Conservation (phyloP, 805 yeast genomes). For the Yamadazyma insecticola region DNA sequence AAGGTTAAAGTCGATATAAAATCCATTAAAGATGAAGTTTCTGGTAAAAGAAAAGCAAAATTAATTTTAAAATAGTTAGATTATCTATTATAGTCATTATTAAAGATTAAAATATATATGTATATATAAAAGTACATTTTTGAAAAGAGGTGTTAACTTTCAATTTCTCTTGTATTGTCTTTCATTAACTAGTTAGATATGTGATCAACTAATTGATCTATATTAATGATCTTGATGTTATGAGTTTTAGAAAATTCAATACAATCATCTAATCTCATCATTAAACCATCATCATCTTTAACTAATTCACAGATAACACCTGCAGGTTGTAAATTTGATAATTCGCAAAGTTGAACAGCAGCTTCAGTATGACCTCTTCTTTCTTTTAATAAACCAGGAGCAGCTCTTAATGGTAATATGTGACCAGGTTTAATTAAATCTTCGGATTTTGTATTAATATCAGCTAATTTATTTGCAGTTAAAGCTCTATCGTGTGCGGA, state of each 20-base stretch:
- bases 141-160: too few species aligned
- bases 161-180: too few species aligned
- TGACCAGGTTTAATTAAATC: constrained; percentile 94
- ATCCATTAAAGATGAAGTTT: constrained; percentile 76
- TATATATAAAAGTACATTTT: not conserved
- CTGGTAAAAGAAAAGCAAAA: constrained; percentile 91
- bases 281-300: constrained; percentile 85
- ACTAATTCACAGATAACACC: constrained; percentile 94
- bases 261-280: constrained; percentile 94
- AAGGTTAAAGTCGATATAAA: constrained; percentile 78
- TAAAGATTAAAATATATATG: not conserved
- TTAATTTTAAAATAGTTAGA: constrained; percentile 52
- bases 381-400: constrained; percentile 69
- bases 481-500: constrained; percentile 90
- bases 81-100: too few species aligned
- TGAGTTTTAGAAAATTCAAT: constrained; percentile 57
- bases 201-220: constrained; percentile 59
- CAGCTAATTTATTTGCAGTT: constrained; percentile 72
- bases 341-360: constrained; percentile 76
- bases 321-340: constrained; percentile 78
- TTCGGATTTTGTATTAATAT: constrained; percentile 46
- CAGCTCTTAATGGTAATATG: constrained; percentile 87
- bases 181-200: too few species aligned
- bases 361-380: constrained; percentile 99
- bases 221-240: constrained; percentile 68